phyloP scores from a whole-genome alignment of 2,329 filamentous ascomycete species.

The Colletotrichum lentis region DNA sequence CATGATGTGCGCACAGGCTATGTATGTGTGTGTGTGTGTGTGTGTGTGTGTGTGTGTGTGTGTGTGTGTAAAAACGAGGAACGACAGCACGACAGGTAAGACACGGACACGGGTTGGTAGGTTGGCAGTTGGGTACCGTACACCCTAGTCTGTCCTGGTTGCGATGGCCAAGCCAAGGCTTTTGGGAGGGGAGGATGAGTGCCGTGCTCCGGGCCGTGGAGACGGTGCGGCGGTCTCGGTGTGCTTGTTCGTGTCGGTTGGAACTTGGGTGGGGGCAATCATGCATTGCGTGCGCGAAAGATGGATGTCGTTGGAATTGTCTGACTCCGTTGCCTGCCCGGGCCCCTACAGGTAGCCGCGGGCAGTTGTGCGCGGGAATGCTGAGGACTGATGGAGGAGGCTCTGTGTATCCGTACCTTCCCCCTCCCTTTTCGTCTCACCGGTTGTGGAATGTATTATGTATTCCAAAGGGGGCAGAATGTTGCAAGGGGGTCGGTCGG shows the following conservation, averaged over 20 bases:
- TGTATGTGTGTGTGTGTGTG: too few relatives aligned
- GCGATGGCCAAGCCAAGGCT: slow-evolving; percentile 22
- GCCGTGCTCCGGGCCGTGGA: slow-evolving; percentile 24
- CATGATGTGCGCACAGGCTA: not conserved
- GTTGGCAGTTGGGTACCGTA: not conserved
- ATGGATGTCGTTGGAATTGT: slow-evolving; percentile 6
- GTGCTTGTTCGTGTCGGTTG: not conserved
- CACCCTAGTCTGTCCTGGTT: not conserved
- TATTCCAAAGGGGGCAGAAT: not conserved
- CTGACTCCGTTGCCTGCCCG: not conserved
- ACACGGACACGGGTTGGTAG: not conserved
- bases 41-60: too few relatives aligned
- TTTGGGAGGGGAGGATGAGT: not conserved
- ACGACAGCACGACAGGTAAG: not conserved
- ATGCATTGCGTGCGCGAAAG: not conserved
- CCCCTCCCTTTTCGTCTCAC: not conserved
- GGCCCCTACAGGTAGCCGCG: not conserved
- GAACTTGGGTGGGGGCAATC: not conserved
- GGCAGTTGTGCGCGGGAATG: slow-evolving; percentile 10
- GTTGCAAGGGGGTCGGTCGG: slow-evolving; percentile 9
- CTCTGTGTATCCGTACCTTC: not conserved
- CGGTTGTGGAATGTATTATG: not conserved
- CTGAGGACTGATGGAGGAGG: not conserved
- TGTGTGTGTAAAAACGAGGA: not conserved
- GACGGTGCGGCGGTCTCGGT: not conserved